Conservation (phyloP, 2,329 filamentous ascomycete species). For the Fusarium sp. region DNA sequence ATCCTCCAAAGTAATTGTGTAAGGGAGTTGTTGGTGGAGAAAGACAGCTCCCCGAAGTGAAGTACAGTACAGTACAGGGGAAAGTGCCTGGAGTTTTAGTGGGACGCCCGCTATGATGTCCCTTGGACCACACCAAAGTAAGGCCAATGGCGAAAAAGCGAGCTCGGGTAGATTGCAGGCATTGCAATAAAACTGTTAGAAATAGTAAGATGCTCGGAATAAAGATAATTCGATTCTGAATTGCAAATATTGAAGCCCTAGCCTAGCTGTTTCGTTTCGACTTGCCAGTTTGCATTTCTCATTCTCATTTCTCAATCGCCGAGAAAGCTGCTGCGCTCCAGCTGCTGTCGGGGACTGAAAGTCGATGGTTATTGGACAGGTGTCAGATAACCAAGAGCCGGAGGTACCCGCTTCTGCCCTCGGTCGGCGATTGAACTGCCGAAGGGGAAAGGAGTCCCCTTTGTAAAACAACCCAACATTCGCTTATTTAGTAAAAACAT, state of each 20-base stretch:
- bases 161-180: not conserved
- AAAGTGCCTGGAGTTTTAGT: not conserved
- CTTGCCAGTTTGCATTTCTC: not conserved
- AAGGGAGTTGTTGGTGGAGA: too few species aligned
- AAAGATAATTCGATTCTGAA: not conserved
- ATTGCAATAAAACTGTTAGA: not conserved
- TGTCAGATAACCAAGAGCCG: not conserved
- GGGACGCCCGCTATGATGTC: not conserved
- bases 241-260: not conserved
- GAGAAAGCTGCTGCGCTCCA: not conserved
- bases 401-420: not conserved
- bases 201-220: not conserved
- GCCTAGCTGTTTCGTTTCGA: not conserved
- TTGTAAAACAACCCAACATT: not conserved
- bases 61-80: not conserved
- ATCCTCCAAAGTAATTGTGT: not conserved
- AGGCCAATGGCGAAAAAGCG: not conserved
- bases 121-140: not conserved
- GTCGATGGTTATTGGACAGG: not conserved
- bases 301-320: not conserved
- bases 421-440: slow-evolving; percentile 7
- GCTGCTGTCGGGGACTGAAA: not conserved
- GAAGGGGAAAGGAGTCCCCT: not conserved
- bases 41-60: not conserved
- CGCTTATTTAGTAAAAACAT: not conserved